Evolutionary conservation across 257 asterid genomes (phyloP), one percentile per base, ranked within the genome.

Genomic region (Plantago elongata): DNA sequence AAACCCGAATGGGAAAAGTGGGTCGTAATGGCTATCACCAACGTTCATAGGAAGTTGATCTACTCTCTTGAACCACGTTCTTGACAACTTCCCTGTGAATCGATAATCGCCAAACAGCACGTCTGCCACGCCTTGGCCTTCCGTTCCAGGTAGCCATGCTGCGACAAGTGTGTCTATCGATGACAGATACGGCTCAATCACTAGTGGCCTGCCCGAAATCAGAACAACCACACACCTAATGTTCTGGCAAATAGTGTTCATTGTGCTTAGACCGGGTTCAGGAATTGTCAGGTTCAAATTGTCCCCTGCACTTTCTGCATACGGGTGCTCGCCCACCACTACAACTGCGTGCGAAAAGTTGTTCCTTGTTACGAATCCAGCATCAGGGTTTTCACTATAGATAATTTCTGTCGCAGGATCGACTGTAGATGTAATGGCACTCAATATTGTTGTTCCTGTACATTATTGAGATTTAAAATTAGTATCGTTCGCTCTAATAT

Each of bases 81-180:
- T 55, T 46, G 69, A 11, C 48, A 45, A 29, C 16, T 65, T 65
- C 9, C 69, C 69, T 5, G 69, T 65, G n/a, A 65, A 65, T 11
- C 47, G 46, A 22, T 54, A 44, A 22, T 65, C 62, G 14, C 69
- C 69, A 45, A 65, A 65, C 45, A 65, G n/a, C 6, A 65, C 62
- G 15, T 65, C 69, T 1, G 84, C 65, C n/a, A 81, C 75, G 0
- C 87, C 87, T 29, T 75, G 74, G 9, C 87, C 87, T 62, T 81
- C 84, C 0, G 68, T 30, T 0, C 87, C 84, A 1, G 87, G 87
- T 3, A 81, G n/a, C 87, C 87, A 78, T 0, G 84, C 87, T 7
- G 82, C 87, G 11, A 81, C 82, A 13, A 81, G 54, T 0, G 80
- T 75, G 29, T 78, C 80, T 27, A 81, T 71, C 5, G 48, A 29